Conservation (phyloP, 2,329 filamentous ascomycete species). For the Botryotinia globosa region DNA sequence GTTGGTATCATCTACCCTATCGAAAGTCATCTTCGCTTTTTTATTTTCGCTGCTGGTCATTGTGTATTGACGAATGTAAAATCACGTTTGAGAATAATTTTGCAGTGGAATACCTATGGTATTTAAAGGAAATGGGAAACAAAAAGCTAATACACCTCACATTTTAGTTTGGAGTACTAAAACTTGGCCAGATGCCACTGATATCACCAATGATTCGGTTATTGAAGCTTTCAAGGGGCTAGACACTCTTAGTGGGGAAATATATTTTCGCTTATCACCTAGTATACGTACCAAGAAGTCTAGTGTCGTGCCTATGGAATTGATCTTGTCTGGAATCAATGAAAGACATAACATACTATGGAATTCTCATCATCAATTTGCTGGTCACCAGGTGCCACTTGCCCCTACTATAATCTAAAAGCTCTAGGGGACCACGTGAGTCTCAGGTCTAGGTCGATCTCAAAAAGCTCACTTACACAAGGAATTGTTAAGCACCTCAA, state of each 20-base stretch:
- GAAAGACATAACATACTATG: not conserved
- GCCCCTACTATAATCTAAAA: not conserved
- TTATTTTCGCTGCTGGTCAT: not conserved
- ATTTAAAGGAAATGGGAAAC: not conserved
- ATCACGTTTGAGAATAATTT: not conserved
- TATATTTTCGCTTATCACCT: not conserved
- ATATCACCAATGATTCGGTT: not conserved
- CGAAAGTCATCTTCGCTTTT: not conserved
- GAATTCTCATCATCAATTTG: fast-evolving
- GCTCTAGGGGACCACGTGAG: not conserved
- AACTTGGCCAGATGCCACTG: not conserved
- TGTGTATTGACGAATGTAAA: not conserved
- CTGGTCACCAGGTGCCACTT: not conserved
- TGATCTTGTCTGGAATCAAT: not conserved
- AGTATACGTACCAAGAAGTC: not conserved
- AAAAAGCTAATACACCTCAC: not conserved
- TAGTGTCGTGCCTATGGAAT: not conserved
- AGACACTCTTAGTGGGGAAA: not conserved
- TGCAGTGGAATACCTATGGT: too few relatives aligned
- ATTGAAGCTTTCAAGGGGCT: not conserved
- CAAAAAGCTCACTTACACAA: not conserved
- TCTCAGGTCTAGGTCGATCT: not conserved
- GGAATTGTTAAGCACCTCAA: not conserved
- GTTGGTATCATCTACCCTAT: not conserved
- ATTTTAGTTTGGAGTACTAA: not conserved